phyloP scores from a whole-genome alignment of 306 rosid species.

The Arachis hypogaea region DNA sequence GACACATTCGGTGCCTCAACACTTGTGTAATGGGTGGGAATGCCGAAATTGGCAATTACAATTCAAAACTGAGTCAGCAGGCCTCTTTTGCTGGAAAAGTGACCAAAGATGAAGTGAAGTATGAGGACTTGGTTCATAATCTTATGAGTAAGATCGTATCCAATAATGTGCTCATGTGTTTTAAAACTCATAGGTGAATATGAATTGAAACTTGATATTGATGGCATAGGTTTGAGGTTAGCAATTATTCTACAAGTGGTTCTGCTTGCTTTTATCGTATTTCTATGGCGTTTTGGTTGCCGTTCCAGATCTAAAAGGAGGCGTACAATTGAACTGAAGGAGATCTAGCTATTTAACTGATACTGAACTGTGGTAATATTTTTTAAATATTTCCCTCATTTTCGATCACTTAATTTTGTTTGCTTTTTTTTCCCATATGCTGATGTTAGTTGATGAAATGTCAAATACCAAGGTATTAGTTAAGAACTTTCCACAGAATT shows the following conservation, averaged over 20 bases:
- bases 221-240: constrained; percentile 65
- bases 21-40: constrained; percentile 86
- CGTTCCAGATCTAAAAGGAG: constrained; percentile 57
- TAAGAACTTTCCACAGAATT: constrained; percentile 13
- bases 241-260: constrained; percentile 59
- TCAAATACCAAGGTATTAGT: not conserved
- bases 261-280: constrained; percentile 46
- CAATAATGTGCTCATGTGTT: not conserved
- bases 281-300: constrained; percentile 45
- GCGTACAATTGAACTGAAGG: constrained; percentile 44
- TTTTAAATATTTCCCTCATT: constrained; percentile 23
- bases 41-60: constrained; percentile 43
- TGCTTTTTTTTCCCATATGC: constrained; percentile 6
- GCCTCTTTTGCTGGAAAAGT: constrained; percentile 32
- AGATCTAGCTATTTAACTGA: constrained; percentile 16
- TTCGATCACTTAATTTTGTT: not conserved
- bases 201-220: constrained; percentile 30
- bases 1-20: constrained; percentile 64
- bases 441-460: constrained; percentile 2
- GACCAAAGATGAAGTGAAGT: constrained; percentile 47
- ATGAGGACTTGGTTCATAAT: constrained; percentile 60
- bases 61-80: constrained; percentile 37
- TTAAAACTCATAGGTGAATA: constrained; percentile 27
- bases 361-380: constrained; percentile 38
- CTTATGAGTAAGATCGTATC: constrained; percentile 54